A percentile compares a stretch with the other conserved stretches of the same genome.
Conservation (phyloP, 2,329 filamentous ascomycete species). For the Cladosporium sp. region DNA sequence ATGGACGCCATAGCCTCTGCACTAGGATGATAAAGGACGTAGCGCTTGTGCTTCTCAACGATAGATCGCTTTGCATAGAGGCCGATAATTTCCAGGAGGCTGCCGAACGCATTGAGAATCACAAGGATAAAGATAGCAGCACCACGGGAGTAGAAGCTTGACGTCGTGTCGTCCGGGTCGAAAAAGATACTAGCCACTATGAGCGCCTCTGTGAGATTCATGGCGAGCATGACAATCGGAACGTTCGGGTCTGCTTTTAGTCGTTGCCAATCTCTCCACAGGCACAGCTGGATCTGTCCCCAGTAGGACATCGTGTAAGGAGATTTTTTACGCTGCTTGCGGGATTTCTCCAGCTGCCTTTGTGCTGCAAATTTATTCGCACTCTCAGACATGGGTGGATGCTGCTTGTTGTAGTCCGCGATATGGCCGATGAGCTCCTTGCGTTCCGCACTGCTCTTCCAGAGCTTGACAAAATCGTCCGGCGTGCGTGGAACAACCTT, state of each 20-base stretch:
- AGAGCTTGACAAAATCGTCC: conserved; percentile 57
- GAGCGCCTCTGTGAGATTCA: conserved; percentile 67
- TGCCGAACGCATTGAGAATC: conserved; percentile 72
- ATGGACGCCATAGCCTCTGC: conserved; percentile 68
- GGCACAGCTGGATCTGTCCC: conserved; percentile 70
- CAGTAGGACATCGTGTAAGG: conserved; percentile 72
- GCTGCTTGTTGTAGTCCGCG: conserved; percentile 43
- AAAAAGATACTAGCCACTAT: conserved; percentile 75
- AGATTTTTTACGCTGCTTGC: conserved; percentile 54
- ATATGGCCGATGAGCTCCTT: conserved; percentile 42
- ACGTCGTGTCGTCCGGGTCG: conserved; percentile 58
- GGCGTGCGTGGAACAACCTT: conserved; percentile 58
- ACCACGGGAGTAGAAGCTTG: conserved; percentile 69
- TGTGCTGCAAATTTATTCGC: conserved; percentile 39
- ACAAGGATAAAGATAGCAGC: conserved; percentile 78
- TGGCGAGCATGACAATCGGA: conserved; percentile 60
- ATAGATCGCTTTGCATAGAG: conserved; percentile 81
- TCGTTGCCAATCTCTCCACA: conserved; percentile 71
- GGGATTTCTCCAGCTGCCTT: conserved; percentile 37
- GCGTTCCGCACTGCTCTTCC: conserved; percentile 42
- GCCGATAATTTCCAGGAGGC: conserved; percentile 65
- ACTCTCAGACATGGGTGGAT: conserved; percentile 41
- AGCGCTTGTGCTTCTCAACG: conserved; percentile 79
- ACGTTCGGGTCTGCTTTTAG: conserved; percentile 69
- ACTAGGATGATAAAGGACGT: conserved; percentile 80